Evolutionary conservation across 345 rosid genomes (phyloP).

Genomic region (Fremontodendron californicum): DNA sequence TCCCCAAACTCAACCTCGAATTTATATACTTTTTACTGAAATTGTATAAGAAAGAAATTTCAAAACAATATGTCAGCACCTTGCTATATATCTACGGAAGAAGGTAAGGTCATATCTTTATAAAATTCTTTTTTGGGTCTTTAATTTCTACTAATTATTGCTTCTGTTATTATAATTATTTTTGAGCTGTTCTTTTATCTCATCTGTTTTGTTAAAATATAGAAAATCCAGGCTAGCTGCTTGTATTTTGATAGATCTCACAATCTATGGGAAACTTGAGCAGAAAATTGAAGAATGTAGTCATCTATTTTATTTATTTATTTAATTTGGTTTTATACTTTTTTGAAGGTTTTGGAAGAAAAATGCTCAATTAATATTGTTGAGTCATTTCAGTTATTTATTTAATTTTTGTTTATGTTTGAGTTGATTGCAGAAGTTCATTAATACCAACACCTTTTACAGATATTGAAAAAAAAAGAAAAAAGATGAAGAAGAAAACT

Average conservation of each 20-base stretch:
- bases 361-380: too few relatives aligned
- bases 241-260: background rate
- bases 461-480: too few relatives aligned
- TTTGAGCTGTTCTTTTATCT: background rate
- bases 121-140: background rate
- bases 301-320: background rate
- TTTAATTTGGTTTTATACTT: background rate
- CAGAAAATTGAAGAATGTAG: background rate
- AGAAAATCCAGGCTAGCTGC: background rate
- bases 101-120: background rate
- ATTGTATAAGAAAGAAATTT: too few relatives aligned
- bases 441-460: too few relatives aligned
- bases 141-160: background rate
- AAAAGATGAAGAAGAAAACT: background rate
- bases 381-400: too few relatives aligned
- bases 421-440: background rate
- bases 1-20: too few relatives aligned
- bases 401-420: background rate
- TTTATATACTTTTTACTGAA: too few relatives aligned
- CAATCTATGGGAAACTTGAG: background rate
- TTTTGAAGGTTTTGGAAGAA: too few relatives aligned
- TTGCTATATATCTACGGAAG: background rate
- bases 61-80: too few relatives aligned
- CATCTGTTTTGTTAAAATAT: background rate
- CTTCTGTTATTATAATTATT: background rate